Conservation (phyloP, 495 filamentous ascomycete genomes). For the Penicillium steckii region DNA sequence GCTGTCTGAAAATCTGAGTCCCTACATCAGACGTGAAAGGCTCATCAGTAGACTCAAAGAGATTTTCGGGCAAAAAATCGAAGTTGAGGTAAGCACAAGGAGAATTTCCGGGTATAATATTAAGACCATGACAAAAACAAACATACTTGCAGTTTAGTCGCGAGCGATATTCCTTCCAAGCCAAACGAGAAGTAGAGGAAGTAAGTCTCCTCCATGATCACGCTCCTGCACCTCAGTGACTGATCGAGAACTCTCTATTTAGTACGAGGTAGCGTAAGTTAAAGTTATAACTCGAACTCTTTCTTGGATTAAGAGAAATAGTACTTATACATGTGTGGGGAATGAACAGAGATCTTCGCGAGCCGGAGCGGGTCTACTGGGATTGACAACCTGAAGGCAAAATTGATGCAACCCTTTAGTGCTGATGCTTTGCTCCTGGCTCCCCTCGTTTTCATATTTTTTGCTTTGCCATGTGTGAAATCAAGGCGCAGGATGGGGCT, state of each 20-base stretch:
- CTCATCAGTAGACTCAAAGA: not conserved
- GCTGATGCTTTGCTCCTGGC: too few relatives aligned
- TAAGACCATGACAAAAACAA: too few relatives aligned
- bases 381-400: not conserved
- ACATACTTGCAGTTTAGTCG: not conserved
- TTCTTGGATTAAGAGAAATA: not conserved
- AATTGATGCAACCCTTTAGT: too few relatives aligned
- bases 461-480: too few relatives aligned
- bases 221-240: not conserved
- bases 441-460: too few relatives aligned
- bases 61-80: not conserved
- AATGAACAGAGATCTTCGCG: not conserved
- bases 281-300: not conserved
- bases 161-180: not conserved
- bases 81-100: slow-evolving; percentile 3
- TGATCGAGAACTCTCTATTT: not conserved
- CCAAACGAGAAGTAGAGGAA: not conserved
- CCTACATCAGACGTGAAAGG: not conserved
- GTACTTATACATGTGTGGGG: not conserved
- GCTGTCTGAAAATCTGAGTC: not conserved
- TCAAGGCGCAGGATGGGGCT: too few relatives aligned
- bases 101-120: too few relatives aligned
- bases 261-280: not conserved
- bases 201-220: not conserved
- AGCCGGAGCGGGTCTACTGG: not conserved